Evolutionary conservation across 2,329 filamentous ascomycete genomes (phyloP), one percentile per base, ranked within the genome.

Genomic region (Xylariaceae sp.): DNA sequence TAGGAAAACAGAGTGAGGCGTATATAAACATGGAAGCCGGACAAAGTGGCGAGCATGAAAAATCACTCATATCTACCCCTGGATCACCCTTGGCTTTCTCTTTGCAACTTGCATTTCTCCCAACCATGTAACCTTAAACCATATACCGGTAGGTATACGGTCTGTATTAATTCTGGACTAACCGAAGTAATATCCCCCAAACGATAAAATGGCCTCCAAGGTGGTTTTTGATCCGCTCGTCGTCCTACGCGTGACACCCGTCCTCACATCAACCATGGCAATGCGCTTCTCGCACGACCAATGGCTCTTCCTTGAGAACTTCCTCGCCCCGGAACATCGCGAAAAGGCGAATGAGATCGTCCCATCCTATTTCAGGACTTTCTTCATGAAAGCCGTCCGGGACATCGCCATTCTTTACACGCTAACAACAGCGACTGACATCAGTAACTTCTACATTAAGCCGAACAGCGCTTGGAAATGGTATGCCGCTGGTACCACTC

Each of bases 191-290:
- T 8, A 26, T 26, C 26, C 4, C 4, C 8, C 26, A 26, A 26
- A 26, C 26, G 26, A 8, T 26, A 26, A 26, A 8, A 26, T 26
- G 26, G 26, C 26, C 26, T 72, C 71, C 1, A 63, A 64, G 15
- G 55, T 59, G 39, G 71, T 75, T 62, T 67, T 71, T 60, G 68
- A 74, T 58, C 68, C 70, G 10, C 61, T 70, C 42, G 67, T 69
- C 6, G 61, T 68, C 41, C 67, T 79, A 32, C 71, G 76, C 43
- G 61, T 75, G 16, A 68, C 74, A 1, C 77, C 77, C 0, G 65
- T 79, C 21, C 58, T 79, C 58, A 74, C 74, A n/a, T 74, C 75
- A 2, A 76, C 76, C 2, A 71, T 71, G 60, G 72, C 75, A 0
- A 68, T 79, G 47, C 69, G 73, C 60, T 77, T 70, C 66, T 72